These are phyloP conservation scores for Aurantiochytrium sp. DNA, from an alignment of 108 stramenopile genomes.

Conservation along the genomic window DNA sequence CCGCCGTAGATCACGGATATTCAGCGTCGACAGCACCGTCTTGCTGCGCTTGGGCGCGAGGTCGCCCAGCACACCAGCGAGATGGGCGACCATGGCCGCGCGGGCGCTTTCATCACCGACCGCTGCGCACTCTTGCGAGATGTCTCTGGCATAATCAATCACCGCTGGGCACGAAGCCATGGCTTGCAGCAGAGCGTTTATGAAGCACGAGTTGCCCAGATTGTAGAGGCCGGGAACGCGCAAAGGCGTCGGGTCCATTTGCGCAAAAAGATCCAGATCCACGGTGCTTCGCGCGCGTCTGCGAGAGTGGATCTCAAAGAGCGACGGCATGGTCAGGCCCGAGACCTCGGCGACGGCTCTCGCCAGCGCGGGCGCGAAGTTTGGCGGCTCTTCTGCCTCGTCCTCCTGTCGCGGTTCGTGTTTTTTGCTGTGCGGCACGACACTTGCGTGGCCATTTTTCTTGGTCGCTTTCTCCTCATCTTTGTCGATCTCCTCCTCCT, in stretches of 20 bases:
- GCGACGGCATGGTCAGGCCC: too few species aligned
- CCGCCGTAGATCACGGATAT: not conserved
- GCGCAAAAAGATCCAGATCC: too few species aligned
- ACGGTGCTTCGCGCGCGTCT: too few species aligned
- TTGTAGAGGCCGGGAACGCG: not conserved
- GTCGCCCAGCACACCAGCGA: not conserved
- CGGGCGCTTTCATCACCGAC: not conserved
- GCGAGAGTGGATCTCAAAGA: too few species aligned
- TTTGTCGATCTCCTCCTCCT: too few species aligned
- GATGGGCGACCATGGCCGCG: not conserved
- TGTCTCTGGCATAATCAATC: not conserved
- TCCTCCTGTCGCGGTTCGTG: too few species aligned
- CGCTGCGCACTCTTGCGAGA: not conserved
- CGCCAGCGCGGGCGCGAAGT: too few species aligned
- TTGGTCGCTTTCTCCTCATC: too few species aligned
- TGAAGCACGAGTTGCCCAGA: conserved; percentile 10
- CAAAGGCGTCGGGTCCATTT: not conserved
- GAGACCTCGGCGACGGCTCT: too few species aligned
- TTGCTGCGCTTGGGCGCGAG: not conserved
- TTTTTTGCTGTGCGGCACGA: too few species aligned
- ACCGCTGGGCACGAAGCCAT: not conserved
- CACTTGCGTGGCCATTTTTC: too few species aligned
- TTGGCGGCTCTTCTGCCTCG: too few species aligned
- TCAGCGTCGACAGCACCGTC: not conserved
- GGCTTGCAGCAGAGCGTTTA: not conserved